Evolutionary conservation across 1,139 yeast species (phyloP), one percentile per base, ranked within the genome.

Genomic region (Pichia sorboxylosa): DNA sequence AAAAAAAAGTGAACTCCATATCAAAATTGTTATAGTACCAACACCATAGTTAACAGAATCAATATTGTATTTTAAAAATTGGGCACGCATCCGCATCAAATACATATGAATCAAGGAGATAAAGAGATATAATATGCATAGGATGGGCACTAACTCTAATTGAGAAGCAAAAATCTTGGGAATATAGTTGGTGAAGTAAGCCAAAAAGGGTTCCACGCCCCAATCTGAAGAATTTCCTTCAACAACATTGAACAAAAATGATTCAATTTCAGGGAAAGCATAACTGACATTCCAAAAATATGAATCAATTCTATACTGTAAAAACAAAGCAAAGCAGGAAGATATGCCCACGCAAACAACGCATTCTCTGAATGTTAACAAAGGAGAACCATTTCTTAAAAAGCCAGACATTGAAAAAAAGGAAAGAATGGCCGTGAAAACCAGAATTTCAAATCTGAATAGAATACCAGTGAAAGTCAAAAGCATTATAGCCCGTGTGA

Each of bases 141-240:
- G 24, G 3, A 41, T 9, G 8, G 35, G 30, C 2, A 30, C 35
- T 10, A 38, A 16, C 13, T 25, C 42, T 31, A 31, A 31, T 24
- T 17, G 22, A 9, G 30, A 27, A 6, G 31, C 30, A 36, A 37
- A 65, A 22, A 76, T 45, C 41, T 59, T 63, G 20, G 77, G 66
- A 36, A 81, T 54, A 39, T 80, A 67, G 36, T 66, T 65, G 2
- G 64, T 54, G 46, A 84, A 76, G 53, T 87, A 87, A 0, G 82
- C 69, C 28, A 55, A 45, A 49, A 66, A 69, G 5, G 96, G 94
- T 49, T 81, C 87, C 1, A 66, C 67, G 0, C 97, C 97, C 96
- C 97, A 90, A 13, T 73, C 63, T 1, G 68, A 55, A 1, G 94
- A 64, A 29, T 80, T 72, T 1, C 94, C 94, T 5, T 70, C 55